Conservation (phyloP, 306 rosid genomes). For the Prunus fruticosa region DNA sequence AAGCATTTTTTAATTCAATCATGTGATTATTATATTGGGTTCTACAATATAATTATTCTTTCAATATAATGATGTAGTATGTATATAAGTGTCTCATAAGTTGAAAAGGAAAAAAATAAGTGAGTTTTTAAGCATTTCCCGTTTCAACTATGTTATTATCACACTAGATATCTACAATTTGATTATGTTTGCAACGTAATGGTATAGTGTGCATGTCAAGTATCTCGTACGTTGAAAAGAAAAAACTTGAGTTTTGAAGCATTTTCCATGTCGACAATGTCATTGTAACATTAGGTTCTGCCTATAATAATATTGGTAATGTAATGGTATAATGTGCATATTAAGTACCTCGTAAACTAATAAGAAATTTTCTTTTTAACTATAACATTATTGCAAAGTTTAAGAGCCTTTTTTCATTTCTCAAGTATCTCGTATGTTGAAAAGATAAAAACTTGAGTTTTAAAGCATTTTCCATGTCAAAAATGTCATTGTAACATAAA, state of each 20-base stretch:
- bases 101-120: background rate
- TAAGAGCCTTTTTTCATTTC: too few species aligned
- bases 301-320: background rate
- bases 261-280: background rate
- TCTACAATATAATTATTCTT: too few species aligned
- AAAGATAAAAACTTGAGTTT: too few species aligned
- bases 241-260: background rate
- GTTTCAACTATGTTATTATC: background rate
- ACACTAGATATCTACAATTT: background rate
- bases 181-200: too few species aligned
- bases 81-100: background rate
- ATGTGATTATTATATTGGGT: background rate
- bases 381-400: too few species aligned
- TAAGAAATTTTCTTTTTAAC: too few species aligned
- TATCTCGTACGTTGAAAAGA: too few species aligned
- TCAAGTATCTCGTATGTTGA: background rate
- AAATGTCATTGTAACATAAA: background rate
- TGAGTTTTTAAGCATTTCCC: background rate
- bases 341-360: background rate
- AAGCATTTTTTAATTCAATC: background rate
- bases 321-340: background rate
- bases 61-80: too few species aligned
- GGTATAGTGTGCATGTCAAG: too few species aligned
- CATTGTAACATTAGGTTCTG: background rate
- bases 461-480: background rate